Percentiles rank a stretch among this genome's conserved stretches.
These are phyloP conservation scores for Eimeria acervulina DNA, from an alignment of 169 alveolate species.

Conservation along the genomic window DNA sequence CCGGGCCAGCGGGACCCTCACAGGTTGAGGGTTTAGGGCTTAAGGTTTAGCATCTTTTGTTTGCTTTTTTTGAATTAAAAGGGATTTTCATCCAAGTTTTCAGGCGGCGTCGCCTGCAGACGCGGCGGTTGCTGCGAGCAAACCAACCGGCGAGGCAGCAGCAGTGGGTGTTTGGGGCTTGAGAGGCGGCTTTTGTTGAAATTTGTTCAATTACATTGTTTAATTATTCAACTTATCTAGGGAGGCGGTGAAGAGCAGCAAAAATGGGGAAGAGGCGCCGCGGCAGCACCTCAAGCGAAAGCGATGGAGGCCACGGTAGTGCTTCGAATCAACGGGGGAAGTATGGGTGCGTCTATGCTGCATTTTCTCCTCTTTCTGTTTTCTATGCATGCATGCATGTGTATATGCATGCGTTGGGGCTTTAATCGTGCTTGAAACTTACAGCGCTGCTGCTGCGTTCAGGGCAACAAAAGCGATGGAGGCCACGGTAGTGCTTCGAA, in stretches of 20 bases:
- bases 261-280: constrained; percentile 60
- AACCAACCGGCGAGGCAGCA: no score
- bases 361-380: not conserved
- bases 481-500: not conserved
- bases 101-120: no score
- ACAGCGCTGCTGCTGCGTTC: no score
- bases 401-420: not conserved
- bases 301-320: not conserved
- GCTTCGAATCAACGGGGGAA: not conserved
- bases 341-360: constrained; percentile 1
- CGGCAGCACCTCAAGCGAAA: constrained; percentile 42
- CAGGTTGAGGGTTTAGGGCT: not conserved
- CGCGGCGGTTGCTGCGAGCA: no score
- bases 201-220: not conserved
- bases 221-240: not conserved
- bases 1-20: not conserved
- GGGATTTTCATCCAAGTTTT: no score
- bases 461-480: constrained; percentile 7
- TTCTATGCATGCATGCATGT: not conserved
- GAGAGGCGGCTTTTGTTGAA: no score
- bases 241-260: not conserved
- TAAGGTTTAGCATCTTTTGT: no score
- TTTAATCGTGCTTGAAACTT: no score
- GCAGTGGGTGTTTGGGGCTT: no score
- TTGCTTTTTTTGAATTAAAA: no score